phyloP scores from a whole-genome alignment of 257 asterid genomes.

The Salvia miltiorrhiza region DNA sequence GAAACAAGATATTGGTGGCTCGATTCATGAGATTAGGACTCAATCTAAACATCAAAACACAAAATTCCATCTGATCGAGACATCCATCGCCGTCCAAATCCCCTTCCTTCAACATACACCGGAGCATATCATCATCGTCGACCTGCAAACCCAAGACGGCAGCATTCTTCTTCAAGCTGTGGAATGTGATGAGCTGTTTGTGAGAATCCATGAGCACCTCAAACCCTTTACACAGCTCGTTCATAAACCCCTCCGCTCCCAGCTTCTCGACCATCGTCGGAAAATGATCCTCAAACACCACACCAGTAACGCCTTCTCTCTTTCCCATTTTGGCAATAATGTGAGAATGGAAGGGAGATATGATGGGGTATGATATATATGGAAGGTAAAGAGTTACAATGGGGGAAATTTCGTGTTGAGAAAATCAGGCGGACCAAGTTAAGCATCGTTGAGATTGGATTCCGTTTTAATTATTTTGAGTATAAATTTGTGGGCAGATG shows the following conservation, averaged over 20 bases:
- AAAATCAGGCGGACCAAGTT: neutral
- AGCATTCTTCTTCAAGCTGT: conserved; percentile 63
- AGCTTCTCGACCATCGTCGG: conserved; percentile 77
- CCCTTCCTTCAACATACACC: conserved; percentile 60
- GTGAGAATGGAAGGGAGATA: too few relatives aligned
- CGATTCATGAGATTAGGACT: conserved; percentile 61
- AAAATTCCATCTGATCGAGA: conserved; percentile 59
- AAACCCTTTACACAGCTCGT: conserved; percentile 67
- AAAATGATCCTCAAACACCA: conserved; percentile 58
- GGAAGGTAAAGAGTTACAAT: neutral
- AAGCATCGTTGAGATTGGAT: too few relatives aligned
- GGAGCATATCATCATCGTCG: conserved; percentile 46
- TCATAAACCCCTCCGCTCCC: conserved; percentile 63
- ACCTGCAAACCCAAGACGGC: conserved; percentile 40
- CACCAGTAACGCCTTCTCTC: neutral
- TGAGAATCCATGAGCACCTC: conserved; percentile 48
- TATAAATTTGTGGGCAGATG: neutral
- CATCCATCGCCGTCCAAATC: conserved; percentile 74
- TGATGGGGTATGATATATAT: too few relatives aligned
- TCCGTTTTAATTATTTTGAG: neutral
- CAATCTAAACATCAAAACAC: conserved; percentile 72
- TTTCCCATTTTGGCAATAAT: too few relatives aligned
- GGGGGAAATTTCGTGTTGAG: neutral
- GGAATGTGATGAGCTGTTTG: conserved; percentile 59
- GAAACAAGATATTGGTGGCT: conserved; percentile 4